Evolutionary conservation across 2,329 filamentous ascomycete genomes (phyloP).

Genomic region (Myriosclerotinia duriaeana): DNA sequence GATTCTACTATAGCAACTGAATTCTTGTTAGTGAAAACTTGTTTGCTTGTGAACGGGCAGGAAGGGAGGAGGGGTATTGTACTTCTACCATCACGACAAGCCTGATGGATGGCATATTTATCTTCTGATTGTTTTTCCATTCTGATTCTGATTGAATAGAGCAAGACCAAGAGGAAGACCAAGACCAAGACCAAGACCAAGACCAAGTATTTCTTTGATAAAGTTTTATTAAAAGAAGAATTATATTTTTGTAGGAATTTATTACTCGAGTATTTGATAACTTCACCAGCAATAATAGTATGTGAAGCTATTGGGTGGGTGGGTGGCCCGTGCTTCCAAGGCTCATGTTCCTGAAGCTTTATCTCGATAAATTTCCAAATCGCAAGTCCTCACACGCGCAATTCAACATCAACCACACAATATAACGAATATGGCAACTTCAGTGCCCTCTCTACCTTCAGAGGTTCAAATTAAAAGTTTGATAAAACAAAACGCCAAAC

Average conservation of each 20-base stretch:
- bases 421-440: slow-evolving; percentile 19
- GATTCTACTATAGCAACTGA: slow-evolving; percentile 71
- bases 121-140: slow-evolving; percentile 42
- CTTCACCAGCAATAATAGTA: slow-evolving; percentile 1
- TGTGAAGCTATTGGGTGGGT: background rate
- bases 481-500: slow-evolving; percentile 46
- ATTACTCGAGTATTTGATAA: background rate
- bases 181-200: no score
- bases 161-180: no score
- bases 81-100: slow-evolving; percentile 83
- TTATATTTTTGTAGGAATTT: background rate
- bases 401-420: slow-evolving; percentile 10
- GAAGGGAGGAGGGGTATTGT: slow-evolving; percentile 39
- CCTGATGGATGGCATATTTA: slow-evolving; percentile 83
- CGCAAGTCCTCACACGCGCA: background rate
- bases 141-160: background rate
- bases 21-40: slow-evolving; percentile 33
- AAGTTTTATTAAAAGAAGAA: background rate
- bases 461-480: slow-evolving; percentile 42
- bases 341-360: slow-evolving; percentile 21
- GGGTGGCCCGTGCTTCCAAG: background rate
- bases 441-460: slow-evolving; percentile 11
- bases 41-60: slow-evolving; percentile 2
- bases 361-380: slow-evolving; percentile 22
- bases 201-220: background rate